Conservation (phyloP, 257 asterid species). For the Solanum lycopersicoides region DNA sequence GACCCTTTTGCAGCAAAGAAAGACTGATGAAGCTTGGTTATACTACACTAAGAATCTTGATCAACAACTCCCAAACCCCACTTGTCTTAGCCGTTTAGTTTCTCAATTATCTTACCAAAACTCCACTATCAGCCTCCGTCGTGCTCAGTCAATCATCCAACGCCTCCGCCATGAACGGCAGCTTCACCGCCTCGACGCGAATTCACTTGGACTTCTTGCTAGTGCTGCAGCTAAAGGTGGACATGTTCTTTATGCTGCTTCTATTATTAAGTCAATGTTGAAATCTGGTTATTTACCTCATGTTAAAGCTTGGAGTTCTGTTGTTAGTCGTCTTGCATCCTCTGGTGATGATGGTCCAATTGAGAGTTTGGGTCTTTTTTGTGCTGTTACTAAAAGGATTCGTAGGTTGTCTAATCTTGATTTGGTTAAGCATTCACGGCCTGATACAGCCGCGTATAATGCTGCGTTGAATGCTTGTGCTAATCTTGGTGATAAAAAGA, state of each 20-base stretch:
- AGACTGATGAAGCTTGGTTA: slow-evolving; percentile 85
- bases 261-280: slow-evolving; percentile 81
- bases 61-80: slow-evolving; percentile 59
- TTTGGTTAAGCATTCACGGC: slow-evolving; percentile 47
- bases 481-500: slow-evolving; percentile 50
- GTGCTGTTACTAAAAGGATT: slow-evolving; percentile 38
- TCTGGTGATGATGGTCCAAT: slow-evolving; percentile 76
- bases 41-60: slow-evolving; percentile 36
- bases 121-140: slow-evolving; percentile 41
- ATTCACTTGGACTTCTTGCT: slow-evolving; percentile 87
- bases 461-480: slow-evolving; percentile 94
- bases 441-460: slow-evolving; percentile 84
- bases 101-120: slow-evolving; percentile 73
- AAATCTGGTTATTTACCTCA: slow-evolving; percentile 87
- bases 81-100: slow-evolving; percentile 88
- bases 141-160: slow-evolving; percentile 77
- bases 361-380: slow-evolving; percentile 61
- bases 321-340: slow-evolving; percentile 59
- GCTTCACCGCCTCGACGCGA: slow-evolving; percentile 91
- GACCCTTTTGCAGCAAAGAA: slow-evolving; percentile 60
- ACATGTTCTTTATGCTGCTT: slow-evolving; percentile 73
- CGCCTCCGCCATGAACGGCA: slow-evolving; percentile 70
- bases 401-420: slow-evolving; percentile 33
- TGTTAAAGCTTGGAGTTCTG: slow-evolving; percentile 97
- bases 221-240: slow-evolving; percentile 88